phyloP scores from a whole-genome alignment of 805 yeast genomes.

The Pichia paraexigua region DNA sequence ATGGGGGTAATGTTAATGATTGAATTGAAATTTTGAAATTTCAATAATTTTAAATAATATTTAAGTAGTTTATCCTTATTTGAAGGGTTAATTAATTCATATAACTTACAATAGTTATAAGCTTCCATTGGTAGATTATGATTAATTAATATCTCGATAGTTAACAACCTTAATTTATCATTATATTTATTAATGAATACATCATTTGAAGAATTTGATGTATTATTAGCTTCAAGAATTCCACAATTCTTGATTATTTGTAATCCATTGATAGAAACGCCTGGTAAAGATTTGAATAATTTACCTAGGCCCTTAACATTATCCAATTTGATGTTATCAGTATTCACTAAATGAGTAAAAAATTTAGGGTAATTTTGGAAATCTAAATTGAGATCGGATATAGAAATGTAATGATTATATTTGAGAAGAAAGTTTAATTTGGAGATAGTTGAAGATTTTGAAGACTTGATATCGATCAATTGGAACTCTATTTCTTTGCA shows the following conservation, averaged over 20 bases:
- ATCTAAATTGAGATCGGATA: conserved; percentile 4
- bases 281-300: conserved; percentile 1
- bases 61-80: neutral
- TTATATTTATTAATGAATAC: conserved; percentile 12
- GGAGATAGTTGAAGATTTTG: neutral
- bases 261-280: neutral
- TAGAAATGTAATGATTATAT: neutral
- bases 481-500: neutral
- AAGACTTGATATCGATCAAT: neutral
- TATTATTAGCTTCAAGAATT: neutral
- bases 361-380: neutral
- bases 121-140: conserved; percentile 13
- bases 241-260: conserved; percentile 9
- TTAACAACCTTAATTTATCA: conserved; percentile 13
- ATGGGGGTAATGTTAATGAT: neutral
- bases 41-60: conserved; percentile 3
- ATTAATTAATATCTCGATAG: conserved; percentile 14
- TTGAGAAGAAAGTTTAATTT: neutral
- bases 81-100: neutral
- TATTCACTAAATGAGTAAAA: neutral
- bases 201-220: neutral
- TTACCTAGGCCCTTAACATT: conserved; percentile 3
- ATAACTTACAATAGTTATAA: conserved; percentile 8
- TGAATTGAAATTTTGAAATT: neutral
- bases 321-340: neutral